A percentile compares a stretch with the other conserved stretches of the same genome.
phyloP scores from a whole-genome alignment of 2,329 filamentous ascomycete genomes.

The Aureobasidium lini region DNA sequence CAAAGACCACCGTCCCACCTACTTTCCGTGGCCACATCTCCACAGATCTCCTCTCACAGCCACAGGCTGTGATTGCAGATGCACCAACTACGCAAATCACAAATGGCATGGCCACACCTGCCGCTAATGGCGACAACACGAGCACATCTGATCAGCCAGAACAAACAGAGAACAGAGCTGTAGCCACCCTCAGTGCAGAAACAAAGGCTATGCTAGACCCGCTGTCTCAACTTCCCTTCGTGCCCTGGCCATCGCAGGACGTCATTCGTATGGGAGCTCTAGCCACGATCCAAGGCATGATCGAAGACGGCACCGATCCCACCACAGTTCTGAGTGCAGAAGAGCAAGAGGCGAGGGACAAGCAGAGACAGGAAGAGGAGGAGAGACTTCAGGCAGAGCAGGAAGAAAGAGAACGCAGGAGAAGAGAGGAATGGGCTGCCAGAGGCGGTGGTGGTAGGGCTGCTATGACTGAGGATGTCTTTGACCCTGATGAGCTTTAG shows the following conservation, averaged over 20 bases:
- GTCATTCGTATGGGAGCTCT: slow-evolving; percentile 63
- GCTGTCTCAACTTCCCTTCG: slow-evolving; percentile 51
- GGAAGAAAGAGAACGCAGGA: slow-evolving; percentile 14
- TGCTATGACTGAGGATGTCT: slow-evolving; percentile 21
- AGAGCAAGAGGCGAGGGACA: slow-evolving; percentile 30
- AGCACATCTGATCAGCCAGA: background rate
- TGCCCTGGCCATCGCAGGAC: slow-evolving; percentile 68
- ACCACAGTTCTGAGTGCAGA: slow-evolving; percentile 37
- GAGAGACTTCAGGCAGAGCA: slow-evolving; percentile 28
- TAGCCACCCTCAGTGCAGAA: slow-evolving; percentile 26
- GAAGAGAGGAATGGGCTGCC: slow-evolving; percentile 17
- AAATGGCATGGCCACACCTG: slow-evolving; percentile 27
- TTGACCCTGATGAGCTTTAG: slow-evolving; percentile 28
- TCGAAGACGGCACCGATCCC: slow-evolving; percentile 56
- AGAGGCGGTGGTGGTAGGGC: slow-evolving; percentile 14
- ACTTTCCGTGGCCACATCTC: slow-evolving; percentile 32
- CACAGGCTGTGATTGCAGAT: background rate
- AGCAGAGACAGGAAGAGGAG: slow-evolving; percentile 32
- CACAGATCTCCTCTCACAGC: background rate
- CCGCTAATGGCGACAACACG: slow-evolving; percentile 3
- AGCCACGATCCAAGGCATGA: slow-evolving; percentile 51
- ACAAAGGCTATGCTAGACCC: slow-evolving; percentile 44
- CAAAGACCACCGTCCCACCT: slow-evolving; percentile 68
- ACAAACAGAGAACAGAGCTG: slow-evolving; percentile 7
- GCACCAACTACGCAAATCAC: slow-evolving; percentile 19